Evolutionary conservation across 192 early-diverging fungal genomes (phyloP), one percentile per base, ranked within the genome.

Genomic region (Spizellomyces sp.): DNA sequence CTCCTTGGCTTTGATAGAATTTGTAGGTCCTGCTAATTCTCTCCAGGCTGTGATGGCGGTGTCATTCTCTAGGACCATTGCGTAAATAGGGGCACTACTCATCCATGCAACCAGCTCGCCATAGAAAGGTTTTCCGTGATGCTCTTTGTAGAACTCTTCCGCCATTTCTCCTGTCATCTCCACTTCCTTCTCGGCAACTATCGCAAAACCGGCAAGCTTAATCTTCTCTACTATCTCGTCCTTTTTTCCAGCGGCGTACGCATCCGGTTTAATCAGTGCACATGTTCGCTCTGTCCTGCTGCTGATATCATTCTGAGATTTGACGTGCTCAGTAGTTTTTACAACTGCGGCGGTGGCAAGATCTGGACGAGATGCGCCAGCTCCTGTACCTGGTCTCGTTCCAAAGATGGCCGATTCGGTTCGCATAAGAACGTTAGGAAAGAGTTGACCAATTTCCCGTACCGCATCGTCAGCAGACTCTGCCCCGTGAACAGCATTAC

Each of bases 221-320:
- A 87, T 83, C 46, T 57, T 72, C 41, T 27, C 56, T 14, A 85
- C 14, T 70, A 87, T 87, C 58, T 75, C 71, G 54, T 84, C 80
- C 61, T 81, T 81, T 8, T 82, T 70, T 14, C 77, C 78, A 5
- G 69, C 15, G 4, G 76, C 79, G 73, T 85, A 84, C 10, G 80
- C 82, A 60, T 86, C 85, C 41, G 85, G 85, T 67, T 86, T 86
- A 64, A 86, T 83, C 19, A 86, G 66, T 6, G 85, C 85, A 43
- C 78, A 27, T 3, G 85, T 86, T n/a, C 76, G 59, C 65, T 86
- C 77, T n/a, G 50, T 52, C 50, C 52, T 17, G 9, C 21, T 36
- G 6, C 5, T 42, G 4, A n/a, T n/a, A 21, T 47, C 43, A 27
- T 48, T 61, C 27, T 36, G 27, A 36, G 27, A 36, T 36, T 0